Evolutionary conservation across 2,329 filamentous ascomycete species (phyloP).

Genomic region (Ophiostoma sp.): DNA sequence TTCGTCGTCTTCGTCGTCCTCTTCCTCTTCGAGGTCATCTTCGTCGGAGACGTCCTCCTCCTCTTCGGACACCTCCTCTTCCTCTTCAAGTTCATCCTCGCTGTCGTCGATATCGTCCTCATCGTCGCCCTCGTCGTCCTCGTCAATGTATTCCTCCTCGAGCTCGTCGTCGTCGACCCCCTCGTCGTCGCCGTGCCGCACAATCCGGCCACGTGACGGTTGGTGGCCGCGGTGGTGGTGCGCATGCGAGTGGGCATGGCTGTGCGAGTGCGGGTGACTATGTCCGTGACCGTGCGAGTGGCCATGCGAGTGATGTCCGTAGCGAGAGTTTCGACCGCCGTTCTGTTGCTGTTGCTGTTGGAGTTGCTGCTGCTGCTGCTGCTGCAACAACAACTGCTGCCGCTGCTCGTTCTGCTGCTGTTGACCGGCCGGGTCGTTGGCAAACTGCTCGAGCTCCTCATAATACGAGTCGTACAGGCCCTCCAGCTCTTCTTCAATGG

Average conservation of each 20-base stretch:
- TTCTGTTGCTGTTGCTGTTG: neutral
- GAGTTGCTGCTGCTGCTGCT: neutral
- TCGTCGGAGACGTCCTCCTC: constrained; percentile 63
- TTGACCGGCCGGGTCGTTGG: constrained; percentile 65
- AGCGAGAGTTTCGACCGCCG: neutral
- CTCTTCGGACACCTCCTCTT: constrained; percentile 48
- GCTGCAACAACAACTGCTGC: neutral
- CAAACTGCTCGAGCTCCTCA: constrained; percentile 95
- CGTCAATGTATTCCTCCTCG: constrained; percentile 35
- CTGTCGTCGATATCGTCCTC: too few species aligned
- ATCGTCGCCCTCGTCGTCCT: neutral
- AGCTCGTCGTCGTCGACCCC: constrained; percentile 58
- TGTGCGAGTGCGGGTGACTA: neutral
- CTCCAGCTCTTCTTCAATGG: constrained; percentile 97
- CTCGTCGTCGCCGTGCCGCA: constrained; percentile 59
- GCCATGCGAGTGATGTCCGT: neutral
- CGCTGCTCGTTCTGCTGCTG: constrained; percentile 42
- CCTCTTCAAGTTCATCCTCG: constrained; percentile 46
- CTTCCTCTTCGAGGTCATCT: constrained; percentile 51
- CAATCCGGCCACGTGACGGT: constrained; percentile 72
- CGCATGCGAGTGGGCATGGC: constrained; percentile 33
- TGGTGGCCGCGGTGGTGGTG: constrained; percentile 59
- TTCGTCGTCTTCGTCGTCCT: constrained; percentile 55
- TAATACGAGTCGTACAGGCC: constrained; percentile 98
- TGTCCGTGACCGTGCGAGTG: neutral